Percentiles rank a stretch among this genome's conserved stretches.
phyloP scores from a whole-genome alignment of 306 rosid genomes.

The Lithocarpus polystachyus region DNA sequence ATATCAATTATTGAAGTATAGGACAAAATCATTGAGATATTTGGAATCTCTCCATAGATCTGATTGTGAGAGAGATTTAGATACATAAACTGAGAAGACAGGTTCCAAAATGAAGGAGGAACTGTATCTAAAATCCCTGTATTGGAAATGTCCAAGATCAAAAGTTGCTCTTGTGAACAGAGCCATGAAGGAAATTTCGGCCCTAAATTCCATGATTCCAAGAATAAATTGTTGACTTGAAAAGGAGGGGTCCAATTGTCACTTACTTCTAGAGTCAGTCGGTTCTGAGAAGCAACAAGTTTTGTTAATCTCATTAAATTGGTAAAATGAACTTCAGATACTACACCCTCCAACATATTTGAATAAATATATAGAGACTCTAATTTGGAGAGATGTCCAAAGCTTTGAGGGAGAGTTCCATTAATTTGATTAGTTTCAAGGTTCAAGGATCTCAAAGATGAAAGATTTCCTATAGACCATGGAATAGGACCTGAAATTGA shows the following conservation, averaged over 20 bases:
- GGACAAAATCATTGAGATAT: too few relatives aligned
- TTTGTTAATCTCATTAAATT: background rate
- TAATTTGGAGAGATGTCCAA: conserved; percentile 1
- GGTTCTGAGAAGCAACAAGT: background rate
- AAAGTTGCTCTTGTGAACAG: background rate
- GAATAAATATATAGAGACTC: background rate
- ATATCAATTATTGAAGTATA: too few relatives aligned
- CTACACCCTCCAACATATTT: conserved; percentile 21
- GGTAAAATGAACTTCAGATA: conserved; percentile 17
- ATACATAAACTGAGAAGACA: accelerated
- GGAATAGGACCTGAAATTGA: too few relatives aligned
- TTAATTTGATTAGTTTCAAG: too few relatives aligned
- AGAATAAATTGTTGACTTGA: accelerated
- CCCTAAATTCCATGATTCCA: conserved; percentile 6
- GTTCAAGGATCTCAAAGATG: too few relatives aligned
- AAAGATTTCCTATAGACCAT: too few relatives aligned
- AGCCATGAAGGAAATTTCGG: conserved; percentile 23
- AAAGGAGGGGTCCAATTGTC: conserved; percentile 11
- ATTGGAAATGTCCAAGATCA: background rate
- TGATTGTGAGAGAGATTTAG: background rate
- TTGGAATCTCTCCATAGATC: too few relatives aligned
- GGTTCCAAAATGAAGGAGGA: background rate
- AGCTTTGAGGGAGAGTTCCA: background rate
- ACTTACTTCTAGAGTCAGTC: background rate
- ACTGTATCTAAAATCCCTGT: background rate